Percentiles rank a stretch among this genome's conserved stretches.
Conservation (phyloP, 108 stramenopile genomes). For the Licmophora abbreviata region DNA sequence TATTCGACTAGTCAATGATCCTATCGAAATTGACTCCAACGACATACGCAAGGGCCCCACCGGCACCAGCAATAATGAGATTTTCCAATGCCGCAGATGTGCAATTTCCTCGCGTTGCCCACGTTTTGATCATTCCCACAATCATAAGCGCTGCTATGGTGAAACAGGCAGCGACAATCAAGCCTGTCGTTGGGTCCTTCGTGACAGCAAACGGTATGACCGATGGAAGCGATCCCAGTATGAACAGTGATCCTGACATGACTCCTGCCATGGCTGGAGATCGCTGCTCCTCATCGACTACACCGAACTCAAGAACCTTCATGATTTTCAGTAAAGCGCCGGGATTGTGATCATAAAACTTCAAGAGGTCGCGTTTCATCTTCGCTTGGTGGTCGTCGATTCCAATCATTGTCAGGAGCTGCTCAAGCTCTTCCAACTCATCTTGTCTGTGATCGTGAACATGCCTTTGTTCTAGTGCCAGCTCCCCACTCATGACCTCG, state of each 20-base stretch:
- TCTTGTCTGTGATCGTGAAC: conserved; percentile 35
- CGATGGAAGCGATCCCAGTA: conserved; percentile 52
- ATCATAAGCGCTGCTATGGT: conserved; percentile 32
- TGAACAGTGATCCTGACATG: conserved; percentile 40
- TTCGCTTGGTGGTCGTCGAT: conserved; percentile 24
- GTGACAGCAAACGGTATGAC: conserved; percentile 51
- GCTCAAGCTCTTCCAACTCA: conserved; percentile 42
- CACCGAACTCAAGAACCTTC: conserved; percentile 71
- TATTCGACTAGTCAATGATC: conserved; percentile 13
- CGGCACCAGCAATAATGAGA: conserved; percentile 53
- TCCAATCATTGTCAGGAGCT: conserved; percentile 46
- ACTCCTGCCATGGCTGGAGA: conserved; percentile 46
- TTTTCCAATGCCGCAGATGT: conserved; percentile 58
- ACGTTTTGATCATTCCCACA: conserved; percentile 65
- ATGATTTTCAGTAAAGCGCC: conserved; percentile 65
- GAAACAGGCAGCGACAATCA: conserved; percentile 36
- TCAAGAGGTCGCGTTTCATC: conserved; percentile 24
- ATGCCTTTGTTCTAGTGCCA: conserved; percentile 53
- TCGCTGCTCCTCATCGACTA: conserved; percentile 58
- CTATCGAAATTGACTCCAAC: conserved; percentile 49
- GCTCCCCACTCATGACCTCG: conserved; percentile 67
- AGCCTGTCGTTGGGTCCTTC: conserved; percentile 21
- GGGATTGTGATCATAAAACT: conserved; percentile 43
- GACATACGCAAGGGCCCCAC: conserved; percentile 57
- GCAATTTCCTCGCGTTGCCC: conserved; percentile 58